phyloP scores from a whole-genome alignment of 345 rosid species.

The Hibiscus syriacus region DNA sequence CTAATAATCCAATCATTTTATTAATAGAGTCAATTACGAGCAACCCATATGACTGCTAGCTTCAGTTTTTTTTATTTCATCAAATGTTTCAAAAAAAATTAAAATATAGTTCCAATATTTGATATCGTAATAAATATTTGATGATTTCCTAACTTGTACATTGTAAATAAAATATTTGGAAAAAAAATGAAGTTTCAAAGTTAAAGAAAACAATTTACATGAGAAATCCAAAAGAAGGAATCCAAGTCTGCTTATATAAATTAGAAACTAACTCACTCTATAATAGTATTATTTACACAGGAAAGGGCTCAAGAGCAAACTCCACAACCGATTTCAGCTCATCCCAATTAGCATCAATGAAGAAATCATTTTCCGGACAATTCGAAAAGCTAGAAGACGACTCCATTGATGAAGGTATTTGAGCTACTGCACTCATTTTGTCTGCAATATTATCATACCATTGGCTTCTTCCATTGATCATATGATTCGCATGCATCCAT shows the following conservation, averaged over 20 bases:
- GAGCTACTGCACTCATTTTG: background rate
- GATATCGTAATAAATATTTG: too few species aligned
- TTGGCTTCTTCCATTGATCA: constrained; percentile 14
- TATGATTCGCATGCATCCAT: background rate
- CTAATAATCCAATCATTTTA: too few species aligned
- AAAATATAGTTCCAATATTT: too few species aligned
- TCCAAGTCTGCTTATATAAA: background rate
- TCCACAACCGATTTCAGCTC: constrained; percentile 68
- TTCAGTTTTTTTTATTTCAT: too few species aligned
- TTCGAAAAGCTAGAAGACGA: constrained; percentile 34
- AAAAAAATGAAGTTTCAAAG: too few species aligned
- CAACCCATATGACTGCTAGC: too few species aligned
- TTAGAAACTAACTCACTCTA: background rate
- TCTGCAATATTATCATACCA: constrained; percentile 7
- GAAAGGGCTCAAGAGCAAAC: constrained; percentile 45
- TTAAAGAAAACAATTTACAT: too few species aligned
- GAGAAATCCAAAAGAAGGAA: too few species aligned
- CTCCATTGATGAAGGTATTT: constrained; percentile 20
- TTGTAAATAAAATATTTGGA: too few species aligned
- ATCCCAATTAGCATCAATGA: constrained; percentile 53
- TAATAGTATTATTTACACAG: constrained; percentile 17
- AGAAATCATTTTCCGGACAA: constrained; percentile 18
- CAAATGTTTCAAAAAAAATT: too few species aligned
- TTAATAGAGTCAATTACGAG: too few species aligned
- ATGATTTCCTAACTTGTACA: too few species aligned